phyloP scores from a whole-genome alignment of 2,329 filamentous ascomycete species.

The Ophiostoma triangulosporum region DNA sequence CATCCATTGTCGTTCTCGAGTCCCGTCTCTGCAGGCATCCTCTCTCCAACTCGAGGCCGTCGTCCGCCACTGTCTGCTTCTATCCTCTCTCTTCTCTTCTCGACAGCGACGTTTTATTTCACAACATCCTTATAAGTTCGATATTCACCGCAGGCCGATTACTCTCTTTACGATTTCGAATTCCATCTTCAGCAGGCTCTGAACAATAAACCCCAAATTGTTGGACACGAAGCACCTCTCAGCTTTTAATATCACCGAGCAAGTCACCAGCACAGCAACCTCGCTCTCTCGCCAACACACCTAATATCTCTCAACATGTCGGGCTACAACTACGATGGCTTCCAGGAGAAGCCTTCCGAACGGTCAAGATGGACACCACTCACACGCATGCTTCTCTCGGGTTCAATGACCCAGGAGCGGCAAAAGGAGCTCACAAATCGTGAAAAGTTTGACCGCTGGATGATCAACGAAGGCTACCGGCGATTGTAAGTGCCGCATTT shows the following conservation, averaged over 20 bases:
- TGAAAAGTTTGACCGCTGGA: constrained; percentile 72
- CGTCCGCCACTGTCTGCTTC: not conserved
- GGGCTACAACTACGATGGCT: constrained; percentile 24
- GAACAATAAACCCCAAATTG: constrained; percentile 22
- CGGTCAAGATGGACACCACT: constrained; percentile 71
- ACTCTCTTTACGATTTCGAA: constrained; percentile 1
- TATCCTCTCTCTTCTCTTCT: not conserved
- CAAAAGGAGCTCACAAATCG: constrained; percentile 53
- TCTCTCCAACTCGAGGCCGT: not conserved
- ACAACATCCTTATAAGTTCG: not conserved
- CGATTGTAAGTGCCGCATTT: constrained; percentile 48
- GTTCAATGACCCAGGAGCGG: constrained; percentile 64
- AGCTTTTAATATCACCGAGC: not conserved
- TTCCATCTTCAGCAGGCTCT: constrained; percentile 40
- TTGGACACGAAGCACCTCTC: not conserved
- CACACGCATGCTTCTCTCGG: constrained; percentile 69
- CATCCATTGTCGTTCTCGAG: constrained; percentile 1
- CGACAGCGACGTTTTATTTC: not conserved
- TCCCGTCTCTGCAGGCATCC: constrained; percentile 1
- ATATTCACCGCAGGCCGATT: constrained; percentile 11
- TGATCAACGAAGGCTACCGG: constrained; percentile 78
- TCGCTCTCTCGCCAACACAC: not conserved
- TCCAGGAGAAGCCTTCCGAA: constrained; percentile 39
- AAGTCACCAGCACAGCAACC: not conserved
- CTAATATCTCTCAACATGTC: constrained; percentile 16